Conservation (phyloP, 306 rosid species). For the Cicer chorassanicum region DNA sequence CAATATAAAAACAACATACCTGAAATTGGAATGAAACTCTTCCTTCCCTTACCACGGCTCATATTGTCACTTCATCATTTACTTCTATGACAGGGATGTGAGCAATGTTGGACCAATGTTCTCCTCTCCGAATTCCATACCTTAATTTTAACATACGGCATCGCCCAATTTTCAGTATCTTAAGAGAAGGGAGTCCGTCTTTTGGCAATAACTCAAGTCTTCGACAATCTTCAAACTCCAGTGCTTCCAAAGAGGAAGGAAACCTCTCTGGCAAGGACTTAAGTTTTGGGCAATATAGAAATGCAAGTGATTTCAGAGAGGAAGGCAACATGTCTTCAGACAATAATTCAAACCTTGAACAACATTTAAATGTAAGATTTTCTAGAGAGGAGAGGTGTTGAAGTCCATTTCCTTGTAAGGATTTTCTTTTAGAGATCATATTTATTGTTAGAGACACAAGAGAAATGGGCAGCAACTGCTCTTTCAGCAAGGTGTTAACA, state of each 20-base stretch:
- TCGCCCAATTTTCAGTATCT: neutral
- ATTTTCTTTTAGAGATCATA: neutral
- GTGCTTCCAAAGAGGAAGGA: constrained; percentile 4
- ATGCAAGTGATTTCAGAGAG: neutral
- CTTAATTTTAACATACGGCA: neutral
- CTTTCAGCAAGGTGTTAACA: constrained; percentile 26
- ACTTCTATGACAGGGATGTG: constrained; percentile 14
- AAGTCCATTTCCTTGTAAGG: neutral
- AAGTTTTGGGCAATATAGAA: neutral
- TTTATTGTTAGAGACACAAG: constrained; percentile 1
- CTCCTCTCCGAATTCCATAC: neutral
- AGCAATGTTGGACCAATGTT: constrained; percentile 11
- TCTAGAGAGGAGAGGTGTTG: neutral
- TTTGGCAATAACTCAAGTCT: neutral
- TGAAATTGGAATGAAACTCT: neutral
- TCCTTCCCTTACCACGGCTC: neutral
- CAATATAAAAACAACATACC: neutral
- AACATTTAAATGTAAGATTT: neutral
- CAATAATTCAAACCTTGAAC: neutral
- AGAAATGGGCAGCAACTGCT: constrained; percentile 12
- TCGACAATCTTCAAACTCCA: neutral
- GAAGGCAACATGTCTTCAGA: neutral
- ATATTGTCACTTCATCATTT: neutral
- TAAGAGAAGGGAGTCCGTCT: neutral
- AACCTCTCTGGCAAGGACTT: constrained; percentile 9